These are phyloP conservation scores for Prillingera fragicola DNA, from an alignment of 1,284 basidiomycete species.

Conservation along the genomic window DNA sequence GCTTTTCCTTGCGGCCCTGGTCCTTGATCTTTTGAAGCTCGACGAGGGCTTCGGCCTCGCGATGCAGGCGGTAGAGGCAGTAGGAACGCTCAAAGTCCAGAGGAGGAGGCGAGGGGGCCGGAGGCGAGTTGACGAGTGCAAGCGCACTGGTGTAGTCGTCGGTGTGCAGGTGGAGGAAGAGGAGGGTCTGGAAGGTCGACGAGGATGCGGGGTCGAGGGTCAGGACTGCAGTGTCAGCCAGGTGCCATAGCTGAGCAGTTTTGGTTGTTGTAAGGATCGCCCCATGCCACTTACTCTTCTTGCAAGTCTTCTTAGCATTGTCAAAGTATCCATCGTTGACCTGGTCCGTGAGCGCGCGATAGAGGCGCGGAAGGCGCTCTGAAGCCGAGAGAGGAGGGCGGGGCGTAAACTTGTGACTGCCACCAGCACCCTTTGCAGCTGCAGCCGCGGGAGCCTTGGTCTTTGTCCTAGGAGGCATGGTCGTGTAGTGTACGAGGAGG, in stretches of 20 bases:
- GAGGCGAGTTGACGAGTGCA: constrained; percentile 43
- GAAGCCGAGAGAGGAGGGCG: constrained; percentile 56
- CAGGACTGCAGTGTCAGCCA: constrained; percentile 55
- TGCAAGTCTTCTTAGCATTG: constrained; percentile 79
- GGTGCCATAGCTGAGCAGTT: neutral
- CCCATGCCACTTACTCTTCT: constrained; percentile 71
- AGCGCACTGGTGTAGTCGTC: constrained; percentile 56
- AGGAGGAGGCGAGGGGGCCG: constrained; percentile 19
- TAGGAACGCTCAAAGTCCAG: constrained; percentile 69
- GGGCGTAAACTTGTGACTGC: constrained; percentile 28
- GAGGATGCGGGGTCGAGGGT: constrained; percentile 60
- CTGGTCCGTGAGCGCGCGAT: constrained; percentile 71
- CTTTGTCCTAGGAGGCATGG: constrained; percentile 4
- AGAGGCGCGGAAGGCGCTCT: constrained; percentile 65
- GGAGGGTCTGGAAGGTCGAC: constrained; percentile 69
- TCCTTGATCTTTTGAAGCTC: constrained; percentile 53
- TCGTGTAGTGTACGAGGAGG: too few relatives aligned
- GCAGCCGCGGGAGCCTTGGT: neutral
- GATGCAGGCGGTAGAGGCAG: constrained; percentile 70
- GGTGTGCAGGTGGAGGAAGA: constrained; percentile 75
- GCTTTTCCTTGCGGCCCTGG: constrained; percentile 61
- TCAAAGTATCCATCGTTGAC: constrained; percentile 73
- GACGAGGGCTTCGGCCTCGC: constrained; percentile 60
- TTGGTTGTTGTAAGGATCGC: neutral
- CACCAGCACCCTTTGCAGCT: neutral